Conservation (phyloP, 106 monocot genomes). For the Gastrodia elata region DNA sequence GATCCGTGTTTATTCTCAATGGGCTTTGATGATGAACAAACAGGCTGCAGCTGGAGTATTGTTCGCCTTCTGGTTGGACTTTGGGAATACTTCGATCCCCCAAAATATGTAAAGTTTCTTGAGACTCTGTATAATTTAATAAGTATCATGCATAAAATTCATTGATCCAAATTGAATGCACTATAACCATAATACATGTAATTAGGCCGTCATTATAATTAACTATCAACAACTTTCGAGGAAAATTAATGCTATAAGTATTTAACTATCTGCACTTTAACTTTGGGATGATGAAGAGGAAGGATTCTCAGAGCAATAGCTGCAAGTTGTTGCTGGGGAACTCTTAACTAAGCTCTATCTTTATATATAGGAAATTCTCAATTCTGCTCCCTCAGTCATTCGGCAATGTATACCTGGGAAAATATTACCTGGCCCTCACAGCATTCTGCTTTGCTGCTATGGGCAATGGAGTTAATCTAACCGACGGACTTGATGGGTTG, state of each 20-base stretch:
- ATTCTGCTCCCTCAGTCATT: conserved; percentile 66
- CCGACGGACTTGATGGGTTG: conserved; percentile 70
- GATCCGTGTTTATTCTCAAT: not conserved
- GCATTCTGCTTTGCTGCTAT: conserved; percentile 59
- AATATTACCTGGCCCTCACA: conserved; percentile 42
- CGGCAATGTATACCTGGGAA: conserved; percentile 64
- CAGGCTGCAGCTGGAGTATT: conserved; percentile 53
- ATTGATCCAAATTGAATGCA: not conserved
- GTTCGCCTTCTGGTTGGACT: conserved; percentile 73
- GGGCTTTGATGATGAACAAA: not conserved
- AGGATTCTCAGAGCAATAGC: no score
- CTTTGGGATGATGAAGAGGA: no score
- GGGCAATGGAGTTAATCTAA: conserved; percentile 72
- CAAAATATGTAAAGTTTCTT: conserved; percentile 68
- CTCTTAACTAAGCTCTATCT: no score
- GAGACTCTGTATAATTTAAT: not conserved
- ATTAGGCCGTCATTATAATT: not conserved
- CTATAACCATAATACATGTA: not conserved
- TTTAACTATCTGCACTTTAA: no score
- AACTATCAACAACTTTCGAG: not conserved
- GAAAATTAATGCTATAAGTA: no score
- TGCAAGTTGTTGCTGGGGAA: no score
- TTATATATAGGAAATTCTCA: conserved; percentile 70
- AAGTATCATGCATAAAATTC: not conserved
- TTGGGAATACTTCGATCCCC: conserved; percentile 41